Conservation (phyloP, 768 basidiomycete genomes). For the Melanogaster broomeanus region DNA sequence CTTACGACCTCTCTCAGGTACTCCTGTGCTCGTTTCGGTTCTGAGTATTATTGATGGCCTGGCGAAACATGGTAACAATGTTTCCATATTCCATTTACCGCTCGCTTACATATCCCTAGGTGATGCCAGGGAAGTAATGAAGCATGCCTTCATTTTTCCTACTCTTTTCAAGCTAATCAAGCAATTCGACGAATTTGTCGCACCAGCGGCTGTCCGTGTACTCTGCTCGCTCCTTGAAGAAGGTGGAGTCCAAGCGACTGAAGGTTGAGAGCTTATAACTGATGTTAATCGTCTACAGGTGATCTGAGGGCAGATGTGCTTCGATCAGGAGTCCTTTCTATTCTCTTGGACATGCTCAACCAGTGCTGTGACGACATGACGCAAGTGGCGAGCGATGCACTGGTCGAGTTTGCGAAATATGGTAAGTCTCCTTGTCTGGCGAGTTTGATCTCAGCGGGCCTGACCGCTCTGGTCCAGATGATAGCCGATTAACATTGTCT, state of each 20-base stretch:
- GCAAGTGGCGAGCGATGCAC: constrained; percentile 8
- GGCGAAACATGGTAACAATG: constrained; percentile 11
- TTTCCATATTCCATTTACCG: not conserved
- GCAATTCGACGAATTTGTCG: constrained; percentile 29
- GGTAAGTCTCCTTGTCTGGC: constrained; percentile 5
- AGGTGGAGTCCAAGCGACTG: constrained; percentile 9
- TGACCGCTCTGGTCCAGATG: constrained; percentile 1
- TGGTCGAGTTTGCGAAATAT: constrained; percentile 17
- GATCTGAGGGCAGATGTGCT: constrained; percentile 22
- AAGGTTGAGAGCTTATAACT: not conserved
- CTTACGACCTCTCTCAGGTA: constrained; percentile 9
- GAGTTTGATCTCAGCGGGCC: not conserved
- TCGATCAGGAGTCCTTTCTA: constrained; percentile 9
- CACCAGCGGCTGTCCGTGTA: constrained; percentile 26
- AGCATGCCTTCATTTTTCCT: not conserved
- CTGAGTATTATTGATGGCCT: constrained; percentile 21
- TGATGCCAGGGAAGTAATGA: constrained; percentile 9
- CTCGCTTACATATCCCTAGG: not conserved
- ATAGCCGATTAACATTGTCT: constrained; percentile 7
- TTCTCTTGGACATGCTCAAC: constrained; percentile 21
- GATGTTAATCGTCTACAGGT: constrained; percentile 9
- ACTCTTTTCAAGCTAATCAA: constrained; percentile 21
- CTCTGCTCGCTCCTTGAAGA: constrained; percentile 25
- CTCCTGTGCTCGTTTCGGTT: constrained; percentile 21
- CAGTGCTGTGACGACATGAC: constrained; percentile 21